Evolutionary conservation across 2,329 filamentous ascomycete species (phyloP), one percentile per base, ranked within the genome.

Genomic region (Lachnellula hyalina): DNA sequence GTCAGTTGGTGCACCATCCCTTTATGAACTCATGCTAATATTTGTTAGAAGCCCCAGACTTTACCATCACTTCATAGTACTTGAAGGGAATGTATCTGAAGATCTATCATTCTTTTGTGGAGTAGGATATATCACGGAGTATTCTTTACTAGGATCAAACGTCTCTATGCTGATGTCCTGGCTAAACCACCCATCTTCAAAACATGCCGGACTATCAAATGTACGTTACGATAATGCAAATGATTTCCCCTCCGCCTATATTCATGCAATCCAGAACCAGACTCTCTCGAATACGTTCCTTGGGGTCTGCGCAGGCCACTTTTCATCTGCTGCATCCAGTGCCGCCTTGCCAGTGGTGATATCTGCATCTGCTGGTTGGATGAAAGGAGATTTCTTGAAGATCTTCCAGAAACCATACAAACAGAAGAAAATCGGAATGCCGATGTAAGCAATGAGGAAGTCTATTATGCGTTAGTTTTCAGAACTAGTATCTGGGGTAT

Each of bases 391-490:
- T 66, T 76, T 80, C 68, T 87, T 84, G 54, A 84, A 62, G 6
- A 89, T 32, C 70, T 93, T 94, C 84, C 87, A 93, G 5, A 80
- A 82, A 3, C 86, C 42, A 67, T 82, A 92, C 2, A 93, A 72
- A 0, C 84, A 61, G 0, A 87, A 87, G 65, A 89, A 90, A 2
- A 90, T 72, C 5, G 79, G 80, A 49, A 92, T 80, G 78, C 89
- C 90, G 48, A 84, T 83, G 69, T 92, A 92, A 3, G 75, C 77
- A 70, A 90, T 90, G 28, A 93, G 70, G 68, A 93, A 94, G 6
- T 80, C 83, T 6, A 85, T 76, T 0, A 87, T 67, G 56, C 82
- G 77, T 89, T 87, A 93, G 4, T 44, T 78, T 19, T 41, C 4
- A 25, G 36, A 5, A 11, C 40, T 8, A 7, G 23, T 5, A 6